A percentile compares a stretch with the other conserved stretches of the same genome.
These are phyloP conservation scores for Xylariaceae sp. DNA, from an alignment of 2,329 filamentous ascomycete genomes.

Conservation along the genomic window DNA sequence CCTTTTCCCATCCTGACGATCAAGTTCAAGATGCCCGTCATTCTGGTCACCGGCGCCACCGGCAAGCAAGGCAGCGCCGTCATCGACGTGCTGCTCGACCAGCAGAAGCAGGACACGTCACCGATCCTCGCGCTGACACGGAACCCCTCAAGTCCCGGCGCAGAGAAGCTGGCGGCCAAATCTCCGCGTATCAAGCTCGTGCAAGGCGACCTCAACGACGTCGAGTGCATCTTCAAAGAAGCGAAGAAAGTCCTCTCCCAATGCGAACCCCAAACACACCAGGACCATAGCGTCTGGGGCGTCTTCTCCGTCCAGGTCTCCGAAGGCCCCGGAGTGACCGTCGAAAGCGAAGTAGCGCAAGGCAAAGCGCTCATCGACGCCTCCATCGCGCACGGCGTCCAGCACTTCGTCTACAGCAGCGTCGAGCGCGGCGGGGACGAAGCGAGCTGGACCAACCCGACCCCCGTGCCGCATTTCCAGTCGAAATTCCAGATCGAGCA, in stretches of 20 bases:
- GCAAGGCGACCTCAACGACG: slow-evolving; percentile 53
- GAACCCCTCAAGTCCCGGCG: slow-evolving; percentile 42
- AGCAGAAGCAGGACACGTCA: slow-evolving; percentile 16
- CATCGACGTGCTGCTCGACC: slow-evolving; percentile 38
- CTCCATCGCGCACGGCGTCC: slow-evolving; percentile 50
- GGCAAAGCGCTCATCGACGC: slow-evolving; percentile 57
- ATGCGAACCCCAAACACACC: no score
- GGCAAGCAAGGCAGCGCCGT: slow-evolving; percentile 46
- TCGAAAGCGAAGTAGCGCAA: slow-evolving; percentile 41
- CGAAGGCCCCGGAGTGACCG: slow-evolving; percentile 33
- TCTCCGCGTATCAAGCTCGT: slow-evolving; percentile 37
- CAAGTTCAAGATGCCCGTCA: no score
- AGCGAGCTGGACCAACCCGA: slow-evolving; percentile 48
- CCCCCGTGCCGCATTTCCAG: slow-evolving; percentile 58
- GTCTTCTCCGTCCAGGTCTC: slow-evolving; percentile 54
- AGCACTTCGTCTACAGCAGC: slow-evolving; percentile 60
- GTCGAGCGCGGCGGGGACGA: slow-evolving; percentile 58
- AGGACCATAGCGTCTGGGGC: no score
- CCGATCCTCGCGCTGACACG: slow-evolving; percentile 58
- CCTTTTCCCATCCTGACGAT: no score
- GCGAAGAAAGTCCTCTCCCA: slow-evolving; percentile 18
- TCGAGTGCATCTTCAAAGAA: slow-evolving; percentile 43
- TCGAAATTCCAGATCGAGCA: slow-evolving; percentile 60
- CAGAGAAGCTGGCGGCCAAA: slow-evolving; percentile 43
- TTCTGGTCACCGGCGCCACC: slow-evolving; percentile 45